Evolutionary conservation across 495 filamentous ascomycete species (phyloP).

Genomic region (Hypoxylon trugodes): DNA sequence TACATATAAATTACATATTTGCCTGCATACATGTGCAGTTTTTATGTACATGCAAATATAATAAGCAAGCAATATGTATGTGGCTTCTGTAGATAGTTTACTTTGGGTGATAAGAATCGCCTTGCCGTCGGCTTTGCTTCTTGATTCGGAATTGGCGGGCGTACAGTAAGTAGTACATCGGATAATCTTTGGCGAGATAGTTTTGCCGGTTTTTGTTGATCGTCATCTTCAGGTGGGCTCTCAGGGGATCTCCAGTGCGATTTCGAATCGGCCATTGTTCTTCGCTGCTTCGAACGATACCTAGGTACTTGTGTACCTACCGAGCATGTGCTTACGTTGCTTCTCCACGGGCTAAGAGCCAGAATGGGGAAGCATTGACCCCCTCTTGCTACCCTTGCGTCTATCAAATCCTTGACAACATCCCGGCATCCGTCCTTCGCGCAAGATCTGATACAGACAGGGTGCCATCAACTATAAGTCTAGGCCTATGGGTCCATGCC

Average conservation of each 20-base stretch:
- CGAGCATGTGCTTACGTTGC: slow-evolving; percentile 33
- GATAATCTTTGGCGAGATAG: background rate
- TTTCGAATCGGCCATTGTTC: slow-evolving; percentile 26
- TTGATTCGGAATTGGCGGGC: slow-evolving; percentile 1
- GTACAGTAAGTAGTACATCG: background rate
- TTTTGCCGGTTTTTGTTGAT: slow-evolving; percentile 22
- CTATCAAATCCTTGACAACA: slow-evolving; percentile 38
- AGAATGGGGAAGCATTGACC: slow-evolving; percentile 23
- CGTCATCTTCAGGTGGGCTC: slow-evolving; percentile 13
- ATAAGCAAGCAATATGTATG: too few relatives aligned
- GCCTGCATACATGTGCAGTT: slow-evolving; percentile 2
- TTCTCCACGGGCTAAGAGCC: slow-evolving; percentile 39
- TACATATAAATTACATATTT: background rate
- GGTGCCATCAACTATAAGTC: slow-evolving; percentile 28
- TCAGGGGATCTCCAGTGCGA: slow-evolving; percentile 13
- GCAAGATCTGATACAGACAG: slow-evolving; percentile 39
- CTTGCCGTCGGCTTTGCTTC: slow-evolving; percentile 14
- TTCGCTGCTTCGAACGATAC: slow-evolving; percentile 32
- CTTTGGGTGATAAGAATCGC: background rate
- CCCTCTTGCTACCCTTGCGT: slow-evolving; percentile 23
- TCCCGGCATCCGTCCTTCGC: slow-evolving; percentile 31
- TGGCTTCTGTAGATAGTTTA: too few relatives aligned
- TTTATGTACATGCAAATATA: too few relatives aligned
- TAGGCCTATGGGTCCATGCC: slow-evolving; percentile 32
- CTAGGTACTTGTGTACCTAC: too few relatives aligned